Percentiles rank a stretch among this genome's conserved stretches.
Conservation (phyloP, 495 filamentous ascomycete genomes). For the Amniculicola lignicola region DNA sequence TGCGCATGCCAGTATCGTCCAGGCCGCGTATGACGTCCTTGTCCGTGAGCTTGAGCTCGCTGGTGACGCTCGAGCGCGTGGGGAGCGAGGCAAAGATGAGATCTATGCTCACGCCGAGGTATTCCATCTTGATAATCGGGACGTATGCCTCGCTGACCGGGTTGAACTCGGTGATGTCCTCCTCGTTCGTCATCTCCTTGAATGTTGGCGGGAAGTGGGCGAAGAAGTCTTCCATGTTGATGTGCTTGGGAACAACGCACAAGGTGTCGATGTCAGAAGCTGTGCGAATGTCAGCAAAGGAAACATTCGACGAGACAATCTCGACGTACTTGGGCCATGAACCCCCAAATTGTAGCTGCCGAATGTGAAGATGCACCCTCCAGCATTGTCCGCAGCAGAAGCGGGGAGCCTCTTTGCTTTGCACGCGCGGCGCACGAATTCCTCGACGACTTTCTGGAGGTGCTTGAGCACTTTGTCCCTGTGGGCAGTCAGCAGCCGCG, state of each 20-base stretch:
- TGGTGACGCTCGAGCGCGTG: conserved; percentile 64
- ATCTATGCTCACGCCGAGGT: conserved; percentile 88
- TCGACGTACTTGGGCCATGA: conserved; percentile 70
- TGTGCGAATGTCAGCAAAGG: conserved; percentile 32
- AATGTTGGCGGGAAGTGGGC: conserved; percentile 75
- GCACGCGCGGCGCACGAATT: conserved; percentile 79
- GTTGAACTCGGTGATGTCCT: conserved; percentile 79
- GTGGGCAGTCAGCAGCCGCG: conserved; percentile 1
- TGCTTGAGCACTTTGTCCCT: conserved; percentile 55
- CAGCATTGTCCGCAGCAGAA: conserved; percentile 70
- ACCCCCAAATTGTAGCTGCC: conserved; percentile 93
- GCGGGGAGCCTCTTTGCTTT: conserved; percentile 71
- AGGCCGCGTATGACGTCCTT: conserved; percentile 80
- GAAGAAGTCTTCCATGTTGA: conserved; percentile 87
- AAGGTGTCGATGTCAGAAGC: conserved; percentile 98
- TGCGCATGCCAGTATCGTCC: conserved; percentile 79
- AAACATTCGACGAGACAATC: neutral
- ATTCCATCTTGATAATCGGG: conserved; percentile 92
- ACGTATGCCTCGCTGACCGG: conserved; percentile 86
- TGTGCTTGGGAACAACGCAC: conserved; percentile 82
- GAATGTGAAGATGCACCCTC: conserved; percentile 89
- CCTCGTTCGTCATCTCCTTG: conserved; percentile 64
- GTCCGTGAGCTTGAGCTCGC: conserved; percentile 70
- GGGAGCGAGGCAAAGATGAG: conserved; percentile 80
- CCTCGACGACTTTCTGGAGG: conserved; percentile 73